phyloP scores from a whole-genome alignment of 116 monocot genomes.

The Dioscorea cayenensis region DNA sequence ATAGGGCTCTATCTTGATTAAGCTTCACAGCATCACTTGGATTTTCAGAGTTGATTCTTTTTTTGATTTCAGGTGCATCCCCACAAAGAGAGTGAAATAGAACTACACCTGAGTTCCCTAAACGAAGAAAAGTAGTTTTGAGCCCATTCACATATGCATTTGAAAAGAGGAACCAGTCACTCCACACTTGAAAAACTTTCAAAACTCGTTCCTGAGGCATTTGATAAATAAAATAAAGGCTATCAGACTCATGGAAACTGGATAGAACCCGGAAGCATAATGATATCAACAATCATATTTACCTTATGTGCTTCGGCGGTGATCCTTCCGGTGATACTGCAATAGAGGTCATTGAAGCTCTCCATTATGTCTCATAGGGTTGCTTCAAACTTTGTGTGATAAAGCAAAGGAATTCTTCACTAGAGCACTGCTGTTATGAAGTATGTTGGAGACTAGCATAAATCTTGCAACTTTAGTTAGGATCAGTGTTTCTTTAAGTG shows the following conservation, averaged over 20 bases:
- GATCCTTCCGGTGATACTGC: conserved; percentile 94
- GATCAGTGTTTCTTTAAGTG: conserved; percentile 93
- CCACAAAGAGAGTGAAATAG: conserved; percentile 89
- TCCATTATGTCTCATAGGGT: conserved; percentile 90
- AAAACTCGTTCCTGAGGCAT: conserved; percentile 80
- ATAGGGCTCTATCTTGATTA: conserved; percentile 83
- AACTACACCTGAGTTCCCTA: conserved; percentile 81
- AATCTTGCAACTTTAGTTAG: conserved; percentile 98
- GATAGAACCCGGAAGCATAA: neutral
- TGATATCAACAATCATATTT: conserved; percentile 1
- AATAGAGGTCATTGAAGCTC: conserved; percentile 96
- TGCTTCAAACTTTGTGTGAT: conserved; percentile 96
- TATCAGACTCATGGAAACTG: neutral
- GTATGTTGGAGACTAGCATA: conserved; percentile 99
- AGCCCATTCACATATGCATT: conserved; percentile 96
- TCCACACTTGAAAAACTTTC: conserved; percentile 99
- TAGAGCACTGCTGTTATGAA: conserved; percentile 98
- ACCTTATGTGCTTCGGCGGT: conserved; percentile 99
- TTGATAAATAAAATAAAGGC: conserved; percentile 6
- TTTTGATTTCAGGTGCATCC: conserved; percentile 86
- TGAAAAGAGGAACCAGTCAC: conserved; percentile 99
- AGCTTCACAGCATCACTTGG: conserved; percentile 37
- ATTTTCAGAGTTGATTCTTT: conserved; percentile 52
- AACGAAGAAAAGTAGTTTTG: conserved; percentile 83
- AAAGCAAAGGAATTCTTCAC: conserved; percentile 99